Conservation (phyloP, 202 grass and related monocot species). For the Sporobolus alterniflorus region DNA sequence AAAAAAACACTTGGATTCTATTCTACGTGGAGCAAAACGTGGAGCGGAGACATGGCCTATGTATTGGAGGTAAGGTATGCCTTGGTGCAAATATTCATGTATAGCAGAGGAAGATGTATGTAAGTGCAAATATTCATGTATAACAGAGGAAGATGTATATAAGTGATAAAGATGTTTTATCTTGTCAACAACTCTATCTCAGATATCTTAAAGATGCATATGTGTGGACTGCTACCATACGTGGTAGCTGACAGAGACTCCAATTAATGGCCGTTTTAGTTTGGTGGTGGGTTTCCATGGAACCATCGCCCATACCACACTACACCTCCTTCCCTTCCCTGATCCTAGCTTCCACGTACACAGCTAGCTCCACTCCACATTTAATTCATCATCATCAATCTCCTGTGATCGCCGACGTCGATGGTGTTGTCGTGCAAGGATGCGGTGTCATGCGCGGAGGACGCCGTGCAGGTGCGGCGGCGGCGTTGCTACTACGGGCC, state of each 20-base stretch:
- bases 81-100: neutral
- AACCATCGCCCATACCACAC: neutral
- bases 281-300: neutral
- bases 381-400: too few relatives aligned
- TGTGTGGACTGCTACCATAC: neutral
- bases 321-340: neutral
- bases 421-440: conserved; percentile 58
- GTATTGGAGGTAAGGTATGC: too few relatives aligned
- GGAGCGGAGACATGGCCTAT: too few relatives aligned
- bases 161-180: neutral
- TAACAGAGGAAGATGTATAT: too few relatives aligned
- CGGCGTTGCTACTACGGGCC: conserved; percentile 61
- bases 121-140: neutral
- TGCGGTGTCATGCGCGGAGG: conserved; percentile 43
- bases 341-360: too few relatives aligned
- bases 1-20: too few relatives aligned
- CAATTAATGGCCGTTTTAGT: conserved; percentile 3
- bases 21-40: too few relatives aligned
- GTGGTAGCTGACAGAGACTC: neutral
- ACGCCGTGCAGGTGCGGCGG: conserved; percentile 23
- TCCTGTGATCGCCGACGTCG: too few relatives aligned
- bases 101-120: too few relatives aligned
- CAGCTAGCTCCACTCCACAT: neutral
- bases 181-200: neutral
- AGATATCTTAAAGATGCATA: neutral